Base-by-base conservation (phyloP, 768 basidiomycete genomes). In the Candolleomyces aberdarensis region DNA sequence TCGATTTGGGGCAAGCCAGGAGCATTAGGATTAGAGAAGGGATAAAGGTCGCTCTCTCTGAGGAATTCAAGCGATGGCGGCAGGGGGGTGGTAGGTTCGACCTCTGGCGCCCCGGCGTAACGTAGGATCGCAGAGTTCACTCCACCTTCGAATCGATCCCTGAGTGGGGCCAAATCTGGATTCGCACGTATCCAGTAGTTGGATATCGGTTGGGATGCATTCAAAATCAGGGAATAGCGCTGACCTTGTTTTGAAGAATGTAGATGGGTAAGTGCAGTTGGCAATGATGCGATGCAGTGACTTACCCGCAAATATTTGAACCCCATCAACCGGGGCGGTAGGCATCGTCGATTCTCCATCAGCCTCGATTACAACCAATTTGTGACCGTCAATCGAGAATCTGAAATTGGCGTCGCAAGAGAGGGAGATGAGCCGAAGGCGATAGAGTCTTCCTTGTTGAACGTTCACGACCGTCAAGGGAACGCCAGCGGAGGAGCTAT, bases 91-190 rank as follows among this genome's bases (percentile, higher is more conserved):
- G 72, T 76, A 0, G 84, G 83, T 43, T 83, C 74, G 0, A 57
- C 62, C 11, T 47, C 54, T 1, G 72, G 62, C 0, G 81, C 83
- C 15, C 80, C 80, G 8, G 44, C 60, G 66, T 85, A 85, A 14
- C 80, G 77, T 10, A 85, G 70, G 50, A 85, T 83, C 1, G 82
- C 86, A 14, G 80, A 83, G 68, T 83, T 86, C 22, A 81, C 63
- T 20, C 83, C 83, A 20, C 66, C 66, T 36, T 36, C 3, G 5
- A 15, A n/a, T 61, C 44, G 67, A 70, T 7, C 52, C 61, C 22
- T 56, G 39, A 19, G 66, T 41, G 14, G 54, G 41, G 3, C 47
- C 32, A 19, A 8, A 40, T 9, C 19, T 6, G 77, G 75, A 11
- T 73, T 63, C 0, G 75, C 73, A 8, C 76, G 71, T 49, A 79